phyloP scores from a whole-genome alignment of 2,329 filamentous ascomycete genomes.

The Berkeleyomyces rouxiae region DNA sequence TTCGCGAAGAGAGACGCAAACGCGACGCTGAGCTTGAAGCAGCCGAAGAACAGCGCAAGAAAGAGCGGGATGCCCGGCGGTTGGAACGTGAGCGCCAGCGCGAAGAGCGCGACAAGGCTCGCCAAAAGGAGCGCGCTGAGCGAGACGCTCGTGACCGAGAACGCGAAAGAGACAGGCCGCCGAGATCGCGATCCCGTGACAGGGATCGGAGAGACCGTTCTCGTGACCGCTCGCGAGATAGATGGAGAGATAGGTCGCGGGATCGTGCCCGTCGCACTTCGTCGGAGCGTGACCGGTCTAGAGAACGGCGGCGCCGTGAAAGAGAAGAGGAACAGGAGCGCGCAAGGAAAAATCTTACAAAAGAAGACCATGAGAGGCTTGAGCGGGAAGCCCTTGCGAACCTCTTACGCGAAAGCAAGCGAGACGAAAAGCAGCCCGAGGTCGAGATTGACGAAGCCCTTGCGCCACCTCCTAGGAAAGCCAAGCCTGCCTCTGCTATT shows the following conservation, averaged over 20 bases:
- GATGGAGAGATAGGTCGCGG: slow-evolving; percentile 14
- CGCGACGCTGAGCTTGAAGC: slow-evolving; percentile 32
- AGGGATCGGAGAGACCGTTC: not conserved
- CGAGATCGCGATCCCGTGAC: not conserved
- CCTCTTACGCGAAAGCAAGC: slow-evolving; percentile 41
- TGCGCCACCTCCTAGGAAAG: slow-evolving; percentile 36
- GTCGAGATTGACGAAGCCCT: slow-evolving; percentile 39
- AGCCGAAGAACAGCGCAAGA: slow-evolving; percentile 32
- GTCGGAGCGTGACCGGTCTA: slow-evolving; percentile 14
- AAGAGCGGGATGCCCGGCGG: slow-evolving; percentile 34
- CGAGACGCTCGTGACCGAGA: slow-evolving; percentile 21
- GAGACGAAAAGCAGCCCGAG: slow-evolving; percentile 33
- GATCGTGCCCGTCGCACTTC: slow-evolving; percentile 8
- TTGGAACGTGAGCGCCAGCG: slow-evolving; percentile 35
- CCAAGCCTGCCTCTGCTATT: slow-evolving; percentile 40
- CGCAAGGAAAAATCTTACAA: slow-evolving; percentile 37
- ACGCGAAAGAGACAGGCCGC: slow-evolving; percentile 15
- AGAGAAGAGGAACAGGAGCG: slow-evolving; percentile 25
- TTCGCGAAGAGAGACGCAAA: slow-evolving; percentile 37
- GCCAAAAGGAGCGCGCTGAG: slow-evolving; percentile 23
- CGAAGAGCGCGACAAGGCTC: slow-evolving; percentile 35
- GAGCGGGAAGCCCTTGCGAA: slow-evolving; percentile 43
- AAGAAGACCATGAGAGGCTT: slow-evolving; percentile 40
- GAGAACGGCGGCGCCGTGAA: slow-evolving; percentile 21
- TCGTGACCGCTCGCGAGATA: slow-evolving; percentile 13